phyloP scores from a whole-genome alignment of 177 flowering plant genomes.

The Tripterygium wilfordii region DNA sequence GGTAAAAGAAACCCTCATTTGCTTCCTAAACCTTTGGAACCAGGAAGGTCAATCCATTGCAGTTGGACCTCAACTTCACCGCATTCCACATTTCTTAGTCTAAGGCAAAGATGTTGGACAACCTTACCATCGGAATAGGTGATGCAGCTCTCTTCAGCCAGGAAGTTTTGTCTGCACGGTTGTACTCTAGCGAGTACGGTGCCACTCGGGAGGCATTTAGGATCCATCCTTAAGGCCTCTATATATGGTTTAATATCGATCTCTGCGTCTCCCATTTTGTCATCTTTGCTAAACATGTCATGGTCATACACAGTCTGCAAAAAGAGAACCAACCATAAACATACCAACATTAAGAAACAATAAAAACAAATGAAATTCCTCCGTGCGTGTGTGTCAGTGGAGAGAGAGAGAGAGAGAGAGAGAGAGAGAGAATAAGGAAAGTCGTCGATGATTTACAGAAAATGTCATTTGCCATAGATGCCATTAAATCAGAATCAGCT shows the following conservation, averaged over 20 bases:
- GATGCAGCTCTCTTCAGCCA: constrained; percentile 52
- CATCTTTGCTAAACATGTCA: constrained; percentile 62
- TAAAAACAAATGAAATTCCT: background rate
- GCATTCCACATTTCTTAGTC: constrained; percentile 63
- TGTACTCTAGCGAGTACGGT: constrained; percentile 33
- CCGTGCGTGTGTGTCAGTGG: too few relatives aligned
- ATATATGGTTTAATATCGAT: constrained; percentile 41
- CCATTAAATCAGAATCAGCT: too few relatives aligned
- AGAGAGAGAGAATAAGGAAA: too few relatives aligned
- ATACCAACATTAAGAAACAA: background rate
- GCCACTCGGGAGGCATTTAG: constrained; percentile 31
- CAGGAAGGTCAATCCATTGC: constrained; percentile 68
- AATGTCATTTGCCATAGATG: too few relatives aligned
- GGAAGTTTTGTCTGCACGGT: constrained; percentile 47
- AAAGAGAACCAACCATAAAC: background rate
- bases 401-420: too few relatives aligned
- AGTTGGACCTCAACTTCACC: constrained; percentile 67
- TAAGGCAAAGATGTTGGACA: constrained; percentile 47
- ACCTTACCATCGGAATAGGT: constrained; percentile 39
- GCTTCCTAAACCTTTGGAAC: constrained; percentile 33
- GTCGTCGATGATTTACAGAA: too few relatives aligned
- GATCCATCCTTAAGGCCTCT: constrained; percentile 40
- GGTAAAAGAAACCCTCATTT: background rate
- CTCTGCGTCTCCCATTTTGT: constrained; percentile 78
- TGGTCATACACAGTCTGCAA: constrained; percentile 65